These are phyloP conservation scores for Emmonsiellopsis sp. DNA, from an alignment of 2,329 filamentous ascomycete species.

Conservation along the genomic window DNA sequence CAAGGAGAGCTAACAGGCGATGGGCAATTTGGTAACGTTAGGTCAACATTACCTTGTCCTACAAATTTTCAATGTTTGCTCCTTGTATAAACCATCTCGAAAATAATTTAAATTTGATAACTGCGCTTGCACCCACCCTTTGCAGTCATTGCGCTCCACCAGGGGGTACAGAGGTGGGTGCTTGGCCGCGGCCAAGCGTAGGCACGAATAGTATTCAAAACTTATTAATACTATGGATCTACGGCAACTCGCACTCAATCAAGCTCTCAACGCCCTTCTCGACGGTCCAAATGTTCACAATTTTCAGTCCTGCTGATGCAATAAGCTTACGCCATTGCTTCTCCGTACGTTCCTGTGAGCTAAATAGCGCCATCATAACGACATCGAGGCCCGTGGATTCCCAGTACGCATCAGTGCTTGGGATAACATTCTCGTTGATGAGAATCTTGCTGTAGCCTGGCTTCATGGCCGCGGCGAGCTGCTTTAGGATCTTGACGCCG, in stretches of 20 bases:
- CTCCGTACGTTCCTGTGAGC: slow-evolving; percentile 27
- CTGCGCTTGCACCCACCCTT: too few relatives aligned
- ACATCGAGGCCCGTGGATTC: slow-evolving; percentile 24
- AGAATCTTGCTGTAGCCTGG: slow-evolving; percentile 30
- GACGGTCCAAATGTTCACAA: slow-evolving; percentile 21
- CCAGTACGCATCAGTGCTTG: slow-evolving; percentile 20
- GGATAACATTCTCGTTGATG: slow-evolving; percentile 32
- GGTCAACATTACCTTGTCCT: too few relatives aligned
- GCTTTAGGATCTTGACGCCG: slow-evolving; percentile 23
- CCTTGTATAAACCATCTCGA: too few relatives aligned
- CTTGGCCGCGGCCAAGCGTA: too few relatives aligned
- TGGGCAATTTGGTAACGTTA: too few relatives aligned
- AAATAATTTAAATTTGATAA: too few relatives aligned
- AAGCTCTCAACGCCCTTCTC: slow-evolving; percentile 7
- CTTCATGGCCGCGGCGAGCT: slow-evolving; percentile 15
- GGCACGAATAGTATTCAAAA: too few relatives aligned
- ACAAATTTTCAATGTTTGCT: too few relatives aligned
- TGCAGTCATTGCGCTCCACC: too few relatives aligned
- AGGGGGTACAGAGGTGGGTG: too few relatives aligned
- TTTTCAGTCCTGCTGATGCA: slow-evolving; percentile 21
- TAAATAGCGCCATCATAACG: slow-evolving; percentile 28
- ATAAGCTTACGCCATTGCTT: slow-evolving; percentile 24
- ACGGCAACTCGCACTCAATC: slow-evolving; percentile 2
- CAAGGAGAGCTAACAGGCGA: too few relatives aligned
- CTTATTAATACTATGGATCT: background rate